Conservation (phyloP, 805 yeast species). For the Candida ortonii region DNA sequence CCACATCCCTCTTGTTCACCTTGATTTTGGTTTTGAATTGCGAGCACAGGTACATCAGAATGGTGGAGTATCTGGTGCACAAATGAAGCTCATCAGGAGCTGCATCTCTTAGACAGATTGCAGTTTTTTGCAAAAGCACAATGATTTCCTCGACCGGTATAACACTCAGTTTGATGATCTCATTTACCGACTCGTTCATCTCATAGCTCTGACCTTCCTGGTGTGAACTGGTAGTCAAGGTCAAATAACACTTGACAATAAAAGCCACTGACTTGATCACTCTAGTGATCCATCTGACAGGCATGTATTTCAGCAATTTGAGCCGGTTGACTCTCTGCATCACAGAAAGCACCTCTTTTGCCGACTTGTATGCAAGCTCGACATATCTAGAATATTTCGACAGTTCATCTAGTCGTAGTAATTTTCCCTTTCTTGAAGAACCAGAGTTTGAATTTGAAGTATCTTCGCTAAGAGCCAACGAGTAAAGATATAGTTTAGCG, state of each 20-base stretch:
- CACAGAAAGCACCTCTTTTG: constrained; percentile 70
- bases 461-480: constrained; percentile 66
- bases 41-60: constrained; percentile 69
- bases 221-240: constrained; percentile 41
- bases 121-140: constrained; percentile 64
- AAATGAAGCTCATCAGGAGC: constrained; percentile 88
- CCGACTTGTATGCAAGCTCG: constrained; percentile 78
- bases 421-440: constrained; percentile 27
- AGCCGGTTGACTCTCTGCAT: constrained; percentile 67
- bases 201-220: constrained; percentile 1
- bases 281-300: constrained; percentile 88
- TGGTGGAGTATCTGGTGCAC: constrained; percentile 75
- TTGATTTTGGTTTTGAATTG: constrained; percentile 55
- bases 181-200: constrained; percentile 17
- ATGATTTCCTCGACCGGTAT: constrained; percentile 72
- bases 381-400: constrained; percentile 73
- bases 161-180: constrained; percentile 50
- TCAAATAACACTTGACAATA: constrained; percentile 78
- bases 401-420: constrained; percentile 63
- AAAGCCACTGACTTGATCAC: constrained; percentile 87
- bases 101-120: constrained; percentile 72
- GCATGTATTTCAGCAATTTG: constrained; percentile 69
- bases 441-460: constrained; percentile 34
- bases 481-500: constrained; percentile 78
- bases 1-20: constrained; percentile 23